A percentile compares a stretch with the other conserved stretches of the same genome.
phyloP scores from a whole-genome alignment of 805 yeast species.

The Komagataella ulmi region DNA sequence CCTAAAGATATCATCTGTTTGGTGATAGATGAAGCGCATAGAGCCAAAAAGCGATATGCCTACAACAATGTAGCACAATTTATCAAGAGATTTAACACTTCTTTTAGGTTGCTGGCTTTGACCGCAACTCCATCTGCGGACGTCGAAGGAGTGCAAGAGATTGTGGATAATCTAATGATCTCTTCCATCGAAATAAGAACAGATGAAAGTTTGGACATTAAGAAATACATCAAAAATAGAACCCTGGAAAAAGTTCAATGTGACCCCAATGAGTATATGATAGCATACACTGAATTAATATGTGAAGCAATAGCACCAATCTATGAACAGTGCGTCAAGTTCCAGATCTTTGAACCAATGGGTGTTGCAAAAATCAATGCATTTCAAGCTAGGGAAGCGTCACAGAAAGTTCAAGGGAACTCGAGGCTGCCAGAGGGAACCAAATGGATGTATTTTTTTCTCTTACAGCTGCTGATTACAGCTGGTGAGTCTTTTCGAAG shows the following conservation, averaged over 20 bases:
- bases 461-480: constrained; percentile 47
- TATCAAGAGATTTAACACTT: constrained; percentile 44
- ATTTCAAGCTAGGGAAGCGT: constrained; percentile 58
- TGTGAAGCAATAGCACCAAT: constrained; percentile 58
- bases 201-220: constrained; percentile 69
- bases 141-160: constrained; percentile 77
- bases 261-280: constrained; percentile 38
- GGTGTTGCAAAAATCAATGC: constrained; percentile 61
- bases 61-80: constrained; percentile 73
- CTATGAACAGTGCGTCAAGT: constrained; percentile 46
- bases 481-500: constrained; percentile 63
- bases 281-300: constrained; percentile 37
- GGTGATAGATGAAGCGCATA: constrained; percentile 92
- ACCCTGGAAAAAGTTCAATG: constrained; percentile 47
- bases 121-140: constrained; percentile 95
- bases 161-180: constrained; percentile 59
- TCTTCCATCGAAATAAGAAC: constrained; percentile 78
- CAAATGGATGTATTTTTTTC: constrained; percentile 59
- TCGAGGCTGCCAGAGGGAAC: constrained; percentile 49
- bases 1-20: constrained; percentile 66
- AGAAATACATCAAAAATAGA: constrained; percentile 63
- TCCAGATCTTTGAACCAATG: constrained; percentile 46
- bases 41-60: constrained; percentile 84
- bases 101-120: constrained; percentile 68
- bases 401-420: constrained; percentile 41